These are phyloP conservation scores for Irpex rosettiformis DNA, from an alignment of 1,284 basidiomycete genomes.

Conservation along the genomic window DNA sequence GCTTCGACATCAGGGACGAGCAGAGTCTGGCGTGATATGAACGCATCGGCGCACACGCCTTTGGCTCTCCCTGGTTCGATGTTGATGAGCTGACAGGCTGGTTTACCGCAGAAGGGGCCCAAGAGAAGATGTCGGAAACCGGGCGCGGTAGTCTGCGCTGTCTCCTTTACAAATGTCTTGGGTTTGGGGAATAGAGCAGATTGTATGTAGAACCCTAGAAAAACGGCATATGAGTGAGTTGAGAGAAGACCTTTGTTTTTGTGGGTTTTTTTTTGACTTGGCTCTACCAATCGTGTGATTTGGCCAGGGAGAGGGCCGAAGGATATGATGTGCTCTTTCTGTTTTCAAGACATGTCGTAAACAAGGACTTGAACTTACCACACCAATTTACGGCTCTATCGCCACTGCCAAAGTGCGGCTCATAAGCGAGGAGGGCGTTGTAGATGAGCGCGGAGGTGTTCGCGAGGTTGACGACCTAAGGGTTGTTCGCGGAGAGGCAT, in stretches of 20 bases:
- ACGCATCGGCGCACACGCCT: slow-evolving; percentile 84
- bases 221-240: slow-evolving; percentile 4
- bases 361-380: slow-evolving; percentile 48
- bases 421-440: slow-evolving; percentile 68
- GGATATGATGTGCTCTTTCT: neutral
- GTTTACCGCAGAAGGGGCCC: slow-evolving; percentile 86
- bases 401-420: slow-evolving; percentile 59
- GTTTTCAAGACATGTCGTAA: neutral
- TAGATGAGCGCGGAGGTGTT: slow-evolving; percentile 81
- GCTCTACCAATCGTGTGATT: neutral
- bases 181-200: slow-evolving; percentile 59
- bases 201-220: slow-evolving; percentile 78
- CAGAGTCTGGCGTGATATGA: slow-evolving; percentile 48
- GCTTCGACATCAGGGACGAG: slow-evolving; percentile 71
- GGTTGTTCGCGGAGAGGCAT: neutral
- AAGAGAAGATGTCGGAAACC: slow-evolving; percentile 46
- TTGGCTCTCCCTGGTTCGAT: slow-evolving; percentile 50
- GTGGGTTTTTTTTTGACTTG: neutral
- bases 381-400: slow-evolving; percentile 83
- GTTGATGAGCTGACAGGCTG: slow-evolving; percentile 82
- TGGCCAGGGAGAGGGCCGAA: neutral
- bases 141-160: slow-evolving; percentile 3
- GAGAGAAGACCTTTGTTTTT: slow-evolving; percentile 13
- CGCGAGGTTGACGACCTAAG: slow-evolving; percentile 80
- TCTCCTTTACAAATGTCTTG: slow-evolving; percentile 20